A percentile compares a stretch with the other conserved stretches of the same genome.
Conservation (phyloP, 345 rosid species). For the Aquilaria malaccensis region DNA sequence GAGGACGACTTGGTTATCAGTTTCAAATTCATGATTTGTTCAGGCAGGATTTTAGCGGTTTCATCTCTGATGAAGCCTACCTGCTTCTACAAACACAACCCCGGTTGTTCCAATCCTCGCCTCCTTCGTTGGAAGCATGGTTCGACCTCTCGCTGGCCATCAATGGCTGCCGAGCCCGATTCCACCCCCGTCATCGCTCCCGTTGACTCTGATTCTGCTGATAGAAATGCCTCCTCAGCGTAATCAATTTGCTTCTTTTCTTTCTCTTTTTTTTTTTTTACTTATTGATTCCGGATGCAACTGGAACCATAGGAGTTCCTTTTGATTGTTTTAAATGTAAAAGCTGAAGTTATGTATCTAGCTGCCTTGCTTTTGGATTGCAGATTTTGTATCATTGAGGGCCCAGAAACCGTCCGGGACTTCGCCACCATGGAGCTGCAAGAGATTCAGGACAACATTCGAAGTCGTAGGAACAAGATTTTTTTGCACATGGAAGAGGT, state of each 20-base stretch:
- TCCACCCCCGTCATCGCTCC: constrained; percentile 37
- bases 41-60: constrained; percentile 48
- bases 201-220: constrained; percentile 52
- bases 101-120: constrained; percentile 9
- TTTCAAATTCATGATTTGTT: constrained; percentile 34
- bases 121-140: constrained; percentile 13
- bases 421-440: constrained; percentile 81
- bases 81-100: constrained; percentile 4
- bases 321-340: neutral
- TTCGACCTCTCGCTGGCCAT: constrained; percentile 40
- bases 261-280: neutral
- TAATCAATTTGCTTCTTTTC: constrained; percentile 6
- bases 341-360: neutral
- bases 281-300: neutral
- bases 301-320: neutral
- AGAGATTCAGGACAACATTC: constrained; percentile 91
- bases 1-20: neutral
- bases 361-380: constrained; percentile 9
- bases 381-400: constrained; percentile 98
- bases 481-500: constrained; percentile 99
- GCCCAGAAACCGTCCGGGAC: constrained; percentile 93
- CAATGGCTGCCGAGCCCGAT: constrained; percentile 47
- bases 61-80: constrained; percentile 39
- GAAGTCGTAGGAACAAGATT: constrained; percentile 90
- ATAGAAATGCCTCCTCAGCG: constrained; percentile 46